Evolutionary conservation across 2,329 filamentous ascomycete species (phyloP), one percentile per base, ranked within the genome.

Genomic region (Botrytis deweyae): DNA sequence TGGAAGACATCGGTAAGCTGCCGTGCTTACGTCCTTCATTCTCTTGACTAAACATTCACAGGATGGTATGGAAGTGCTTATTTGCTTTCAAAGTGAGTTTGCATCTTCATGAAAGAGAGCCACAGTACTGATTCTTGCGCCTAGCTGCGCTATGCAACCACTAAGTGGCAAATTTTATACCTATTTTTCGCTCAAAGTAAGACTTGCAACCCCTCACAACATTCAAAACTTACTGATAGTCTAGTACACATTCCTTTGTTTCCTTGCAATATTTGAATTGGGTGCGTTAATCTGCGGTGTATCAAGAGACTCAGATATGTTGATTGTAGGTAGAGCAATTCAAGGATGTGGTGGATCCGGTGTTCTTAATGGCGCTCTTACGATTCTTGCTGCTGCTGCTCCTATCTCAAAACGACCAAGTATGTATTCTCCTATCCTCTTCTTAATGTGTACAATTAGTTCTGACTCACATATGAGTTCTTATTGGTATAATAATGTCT

Each of bases 171-270:
- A 68, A 52, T 22, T 68, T 36, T 68, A 52, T 36, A 68, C 65
- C 16, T 38, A 33, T 12, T 68, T 46, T 22, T 46, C 40, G 4
- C 40, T 52, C 65, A 68, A 68, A 46, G 65, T 68, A 36, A 25
- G 44, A 20, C 7, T 5, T 18, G 2, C 2, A 22, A 52, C 5
- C 18, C 4, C n/a, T 22, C n/a, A 33, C 36, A 1, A 69, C 7
- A 14, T 49, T 1, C 20, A 1, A 29, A 38, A 2, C 16, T 33
- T 0, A 52, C 16, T 25, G 33, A 29, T 22, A 36, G 40, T 12
- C 20, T 46, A 58, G 66, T 38, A 33, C 14, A 69, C 66, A 44
- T 69, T 69, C 6, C 66, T 58, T 36, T 69, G n/a, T 22, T 69
- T 49, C 36, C 42, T 69, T 38, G 25, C 12, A 14, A 46, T 22